Conservation (phyloP, 2,329 filamentous ascomycete genomes). For the Coleophoma cylindrospora region DNA sequence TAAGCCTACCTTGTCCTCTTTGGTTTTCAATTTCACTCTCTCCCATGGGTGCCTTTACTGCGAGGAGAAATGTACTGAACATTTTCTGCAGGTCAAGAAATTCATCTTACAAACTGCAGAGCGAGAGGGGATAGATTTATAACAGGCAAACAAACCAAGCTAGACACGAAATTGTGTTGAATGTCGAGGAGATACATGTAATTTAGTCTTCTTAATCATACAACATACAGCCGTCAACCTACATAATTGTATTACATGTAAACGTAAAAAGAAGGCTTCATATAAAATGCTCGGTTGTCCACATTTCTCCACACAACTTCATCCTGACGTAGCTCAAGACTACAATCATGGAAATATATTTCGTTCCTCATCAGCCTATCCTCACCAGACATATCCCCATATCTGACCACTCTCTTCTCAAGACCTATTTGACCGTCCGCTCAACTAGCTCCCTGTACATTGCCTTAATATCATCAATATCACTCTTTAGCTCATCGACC, state of each 20-base stretch:
- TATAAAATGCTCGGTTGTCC: too few species aligned
- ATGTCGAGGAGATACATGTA: too few species aligned
- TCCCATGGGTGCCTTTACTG: neutral
- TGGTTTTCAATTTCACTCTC: too few species aligned
- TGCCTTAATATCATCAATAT: slow-evolving; percentile 88
- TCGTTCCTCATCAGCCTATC: too few species aligned
- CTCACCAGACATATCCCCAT: too few species aligned
- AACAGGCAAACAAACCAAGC: slow-evolving; percentile 2
- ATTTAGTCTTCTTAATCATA: neutral
- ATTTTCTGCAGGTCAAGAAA: slow-evolving; percentile 27
- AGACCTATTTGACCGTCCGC: slow-evolving; percentile 62
- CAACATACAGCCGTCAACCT: neutral
- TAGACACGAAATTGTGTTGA: too few species aligned
- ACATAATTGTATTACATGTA: too few species aligned
- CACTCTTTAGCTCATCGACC: slow-evolving; percentile 83
- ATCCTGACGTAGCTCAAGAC: too few species aligned
- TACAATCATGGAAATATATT: too few species aligned
- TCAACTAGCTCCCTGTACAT: slow-evolving; percentile 95
- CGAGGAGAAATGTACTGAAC: slow-evolving; percentile 1
- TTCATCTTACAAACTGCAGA: slow-evolving; percentile 78
- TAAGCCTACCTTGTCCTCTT: slow-evolving; percentile 32
- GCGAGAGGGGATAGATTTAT: slow-evolving; percentile 72
- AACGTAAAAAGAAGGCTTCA: too few species aligned
- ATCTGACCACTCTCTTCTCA: too few species aligned
- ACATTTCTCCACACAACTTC: too few species aligned